These are phyloP conservation scores for Corymbia maculata DNA, from an alignment of 345 rosid species.

Conservation along the genomic window DNA sequence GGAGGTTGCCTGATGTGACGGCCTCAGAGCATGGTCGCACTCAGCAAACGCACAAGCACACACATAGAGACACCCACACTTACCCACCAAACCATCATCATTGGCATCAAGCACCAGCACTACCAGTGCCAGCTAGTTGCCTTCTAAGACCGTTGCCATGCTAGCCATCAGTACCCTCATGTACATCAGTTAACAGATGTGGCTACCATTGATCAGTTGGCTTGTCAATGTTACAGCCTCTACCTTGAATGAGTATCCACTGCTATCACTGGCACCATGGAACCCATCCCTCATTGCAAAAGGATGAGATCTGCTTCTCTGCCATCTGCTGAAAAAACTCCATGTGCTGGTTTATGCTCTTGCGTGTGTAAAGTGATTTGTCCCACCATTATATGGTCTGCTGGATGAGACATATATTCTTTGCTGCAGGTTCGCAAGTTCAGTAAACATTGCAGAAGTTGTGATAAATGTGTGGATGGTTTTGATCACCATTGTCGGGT, in stretches of 20 bases:
- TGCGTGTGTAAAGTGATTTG: not conserved
- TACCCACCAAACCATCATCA: not conserved
- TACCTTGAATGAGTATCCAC: not conserved
- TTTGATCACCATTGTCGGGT: conserved; percentile 99
- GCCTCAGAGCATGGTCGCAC: not conserved
- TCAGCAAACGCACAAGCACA: not conserved
- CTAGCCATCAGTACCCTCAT: not conserved
- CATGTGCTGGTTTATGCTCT: not conserved
- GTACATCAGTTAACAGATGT: not conserved
- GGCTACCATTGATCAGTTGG: not conserved
- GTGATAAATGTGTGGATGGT: conserved; percentile 96
- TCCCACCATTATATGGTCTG: not conserved
- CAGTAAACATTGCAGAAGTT: conserved; percentile 95
- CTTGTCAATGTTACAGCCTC: not conserved
- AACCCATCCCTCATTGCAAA: not conserved
- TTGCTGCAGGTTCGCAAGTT: conserved; percentile 77
- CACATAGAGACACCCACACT: not conserved
- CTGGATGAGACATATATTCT: not conserved
- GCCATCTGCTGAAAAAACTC: not conserved
- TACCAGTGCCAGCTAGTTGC: not conserved
- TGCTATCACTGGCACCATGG: not conserved
- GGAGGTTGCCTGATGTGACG: not conserved
- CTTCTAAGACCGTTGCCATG: not conserved
- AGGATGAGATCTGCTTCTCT: not conserved
- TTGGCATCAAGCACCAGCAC: not conserved